Base-by-base conservation (phyloP, 2,329 filamentous ascomycete species). In the Parasarocladium wereldwijsianum region DNA sequence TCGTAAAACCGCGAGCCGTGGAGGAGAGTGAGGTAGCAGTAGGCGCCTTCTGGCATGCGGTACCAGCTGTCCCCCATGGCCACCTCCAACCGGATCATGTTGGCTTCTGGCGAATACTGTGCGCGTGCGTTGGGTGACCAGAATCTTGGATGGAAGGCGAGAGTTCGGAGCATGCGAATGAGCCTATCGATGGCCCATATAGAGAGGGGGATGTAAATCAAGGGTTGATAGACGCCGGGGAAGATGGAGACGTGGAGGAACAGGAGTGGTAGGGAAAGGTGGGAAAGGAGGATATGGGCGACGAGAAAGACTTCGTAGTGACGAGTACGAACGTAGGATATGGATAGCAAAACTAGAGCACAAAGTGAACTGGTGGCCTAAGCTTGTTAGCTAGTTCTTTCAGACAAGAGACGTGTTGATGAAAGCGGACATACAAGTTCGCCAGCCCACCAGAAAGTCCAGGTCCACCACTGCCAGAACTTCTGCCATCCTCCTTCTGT, bases 271-370 rank as follows among this genome's bases (percentile, higher is more conserved):
- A 73, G 41, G 0, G 66, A 43, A 1, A 66, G 43, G 7, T 69
- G 43, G 0, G 70, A 62, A 11, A 74, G 46, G 3, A 54, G 44
- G 6, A 72, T 67, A 34, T 74, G 64, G 1, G 62, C 25, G 9
- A 61, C 35, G 5, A 68, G 43, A 34, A 68, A 68, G 0, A 53
- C 15, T 36, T 70, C 65, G 36, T 70, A 76, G n/a, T 57, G 54
- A 8, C 56, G 56, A 6, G 60, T 55, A 0, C 68, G 57, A 12
- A 71, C 49, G 43, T 57, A 64, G 36, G 63, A 65, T 1, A 66
- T 47, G 0, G 69, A 72, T 18, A 63, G 54, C 0, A 46, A 46
- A 0, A 67, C 33, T 0, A 65, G 41, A 0, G 58, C 41, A 14
- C 56, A 60, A 66, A 64, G 63, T 23, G 49, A 32, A 2, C 61